These are phyloP conservation scores for Linnemannia hyalina DNA, from an alignment of 192 early-diverging fungal species.

Conservation along the genomic window DNA sequence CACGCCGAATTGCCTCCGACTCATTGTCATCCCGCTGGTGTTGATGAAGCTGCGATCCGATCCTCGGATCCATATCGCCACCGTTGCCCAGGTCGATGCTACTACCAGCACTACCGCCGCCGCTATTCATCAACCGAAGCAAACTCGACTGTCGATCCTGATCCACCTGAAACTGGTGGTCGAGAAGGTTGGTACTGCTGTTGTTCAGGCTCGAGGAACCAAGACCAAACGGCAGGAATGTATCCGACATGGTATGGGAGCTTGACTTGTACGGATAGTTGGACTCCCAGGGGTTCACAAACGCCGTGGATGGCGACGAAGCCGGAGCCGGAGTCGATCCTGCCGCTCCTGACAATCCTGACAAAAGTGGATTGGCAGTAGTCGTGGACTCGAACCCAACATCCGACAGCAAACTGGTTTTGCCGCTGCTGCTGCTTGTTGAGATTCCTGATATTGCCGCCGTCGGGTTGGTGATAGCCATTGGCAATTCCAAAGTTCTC, in stretches of 20 bases:
- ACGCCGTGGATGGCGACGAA: not conserved
- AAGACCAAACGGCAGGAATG: slow-evolving; percentile 31
- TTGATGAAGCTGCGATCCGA: not conserved
- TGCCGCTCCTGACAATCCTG: not conserved
- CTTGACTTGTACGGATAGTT: slow-evolving; percentile 17
- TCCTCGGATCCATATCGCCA: not conserved
- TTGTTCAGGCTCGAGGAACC: not conserved
- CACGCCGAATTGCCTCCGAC: slow-evolving; percentile 23
- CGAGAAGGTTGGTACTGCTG: not conserved
- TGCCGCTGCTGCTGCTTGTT: not conserved
- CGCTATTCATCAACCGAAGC: slow-evolving; percentile 35
- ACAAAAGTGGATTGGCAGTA: not conserved
- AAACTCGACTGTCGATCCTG: slow-evolving; percentile 39
- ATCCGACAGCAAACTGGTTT: not conserved
- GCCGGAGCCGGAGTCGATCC: not conserved
- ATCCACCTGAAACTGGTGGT: not conserved
- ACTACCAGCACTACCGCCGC: not conserved
- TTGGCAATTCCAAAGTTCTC: not conserved
- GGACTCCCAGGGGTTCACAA: slow-evolving; percentile 51
- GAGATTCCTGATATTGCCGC: not conserved
- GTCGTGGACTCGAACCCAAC: not conserved
- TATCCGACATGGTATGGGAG: slow-evolving; percentile 27
- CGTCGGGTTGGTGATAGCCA: not conserved
- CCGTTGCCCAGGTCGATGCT: not conserved
- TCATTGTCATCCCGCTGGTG: slow-evolving; percentile 9